These are phyloP conservation scores for Rubia tinctorum DNA, from an alignment of 305 asterid species.

Conservation along the genomic window DNA sequence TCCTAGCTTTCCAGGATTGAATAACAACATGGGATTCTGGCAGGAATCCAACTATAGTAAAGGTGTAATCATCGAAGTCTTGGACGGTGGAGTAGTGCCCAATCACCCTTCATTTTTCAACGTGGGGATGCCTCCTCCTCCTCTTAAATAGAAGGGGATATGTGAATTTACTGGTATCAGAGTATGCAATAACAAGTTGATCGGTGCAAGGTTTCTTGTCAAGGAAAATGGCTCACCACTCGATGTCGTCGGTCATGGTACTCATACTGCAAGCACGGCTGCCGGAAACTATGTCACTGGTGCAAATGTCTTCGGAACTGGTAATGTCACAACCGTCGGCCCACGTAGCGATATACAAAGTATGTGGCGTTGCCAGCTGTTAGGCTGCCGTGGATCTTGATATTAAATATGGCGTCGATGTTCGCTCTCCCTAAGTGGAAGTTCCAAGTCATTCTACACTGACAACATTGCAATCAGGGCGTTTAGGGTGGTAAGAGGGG, in stretches of 20 bases:
- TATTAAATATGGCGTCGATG: constrained; percentile 55
- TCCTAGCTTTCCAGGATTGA: constrained; percentile 46
- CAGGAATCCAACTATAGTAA: constrained; percentile 38
- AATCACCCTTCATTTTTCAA: constrained; percentile 56
- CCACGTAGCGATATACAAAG: constrained; percentile 48
- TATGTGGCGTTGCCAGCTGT: constrained; percentile 22
- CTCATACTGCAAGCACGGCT: constrained; percentile 55
- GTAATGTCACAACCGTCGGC: constrained; percentile 62
- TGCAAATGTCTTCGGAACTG: constrained; percentile 40
- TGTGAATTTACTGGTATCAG: constrained; percentile 33
- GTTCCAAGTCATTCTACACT: background rate
- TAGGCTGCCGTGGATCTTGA: constrained; percentile 43
- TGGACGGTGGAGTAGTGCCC: constrained; percentile 43
- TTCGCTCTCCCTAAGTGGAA: constrained; percentile 38
- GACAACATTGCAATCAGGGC: constrained; percentile 40
- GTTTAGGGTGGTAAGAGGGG: constrained; percentile 45
- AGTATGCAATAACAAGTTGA: constrained; percentile 52
- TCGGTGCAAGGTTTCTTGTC: constrained; percentile 43
- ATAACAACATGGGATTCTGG: constrained; percentile 42
- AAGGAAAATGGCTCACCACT: constrained; percentile 18
- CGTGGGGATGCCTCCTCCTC: constrained; percentile 53
- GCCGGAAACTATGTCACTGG: constrained; percentile 51
- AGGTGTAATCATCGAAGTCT: constrained; percentile 47
- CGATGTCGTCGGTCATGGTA: constrained; percentile 50
- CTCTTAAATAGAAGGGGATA: constrained; percentile 55